Base-by-base conservation (phyloP, 1,284 basidiomycete species). In the Schizopora paradoxa region DNA sequence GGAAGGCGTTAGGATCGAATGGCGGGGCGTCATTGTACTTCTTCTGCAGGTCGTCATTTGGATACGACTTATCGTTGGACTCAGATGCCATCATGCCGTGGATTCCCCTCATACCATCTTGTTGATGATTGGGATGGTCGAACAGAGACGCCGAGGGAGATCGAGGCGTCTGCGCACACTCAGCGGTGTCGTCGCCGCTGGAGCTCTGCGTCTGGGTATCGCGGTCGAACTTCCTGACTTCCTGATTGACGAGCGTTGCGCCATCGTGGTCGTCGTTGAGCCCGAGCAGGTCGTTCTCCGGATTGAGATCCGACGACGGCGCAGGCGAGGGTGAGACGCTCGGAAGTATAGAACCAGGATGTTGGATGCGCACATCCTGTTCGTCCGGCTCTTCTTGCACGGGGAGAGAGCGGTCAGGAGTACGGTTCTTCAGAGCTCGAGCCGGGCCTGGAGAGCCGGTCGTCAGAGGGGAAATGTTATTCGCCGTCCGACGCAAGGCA, bases 391-490 rank as follows among this genome's bases (percentile, higher is more conserved):
- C 84, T 58, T 87, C 84, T 60, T 88, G 84, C 2, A 87, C 74
- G 5, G 85, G 86, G 21, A 88, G 67, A 25, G 83, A 84, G 37
- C 80, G 72, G 59, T 85, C 84, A 2, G 83, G 78, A n/a, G 77
- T 78, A 26, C 80, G 77, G 2, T 70, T 67, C 49, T 70, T 69
- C 54, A 73, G 67, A 4, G 72, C 61, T 54, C 77, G 79, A 35
- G 72, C 52, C 5, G 81, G 79, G 0, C 79, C 77, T 0, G 78
- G 77, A 54, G 80, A 76, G 33, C 66, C 74, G 31, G 71, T 63
- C 44, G 73, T 63, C 43, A 66, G 70, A 49, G 59, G 61, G 31
- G 54, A 57, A 2, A 63, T 61, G n/a, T 72, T 72, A 25, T 51
- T 51, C 16, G 72, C 66, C 11, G 70, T 70, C 29, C 65, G 58